phyloP scores from a whole-genome alignment of 2,329 filamentous ascomycete species.

The Dothidotthia symphoricarpi region DNA sequence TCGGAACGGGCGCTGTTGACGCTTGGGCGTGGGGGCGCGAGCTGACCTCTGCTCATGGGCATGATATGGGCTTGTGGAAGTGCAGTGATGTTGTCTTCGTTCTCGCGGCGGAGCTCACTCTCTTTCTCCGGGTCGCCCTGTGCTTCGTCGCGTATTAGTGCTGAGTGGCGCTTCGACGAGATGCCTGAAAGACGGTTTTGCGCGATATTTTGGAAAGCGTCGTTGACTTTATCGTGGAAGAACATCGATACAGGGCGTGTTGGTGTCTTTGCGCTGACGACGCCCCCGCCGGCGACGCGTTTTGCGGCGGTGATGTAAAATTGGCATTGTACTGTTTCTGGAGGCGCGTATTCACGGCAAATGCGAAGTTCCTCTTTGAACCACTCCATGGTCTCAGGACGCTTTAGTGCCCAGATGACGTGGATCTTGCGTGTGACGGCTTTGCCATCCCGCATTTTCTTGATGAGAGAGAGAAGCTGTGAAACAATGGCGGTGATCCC shows the following conservation, averaged over 20 bases:
- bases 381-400: conserved; percentile 94
- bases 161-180: conserved; percentile 66
- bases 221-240: conserved; percentile 84
- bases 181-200: conserved; percentile 59
- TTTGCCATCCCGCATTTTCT: conserved; percentile 91
- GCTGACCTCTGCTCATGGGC: conserved; percentile 40
- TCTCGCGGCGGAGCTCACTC: conserved; percentile 73
- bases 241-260: conserved; percentile 65
- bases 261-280: conserved; percentile 53
- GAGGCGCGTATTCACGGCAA: conserved; percentile 83
- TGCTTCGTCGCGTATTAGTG: conserved; percentile 77
- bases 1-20: conserved; percentile 20
- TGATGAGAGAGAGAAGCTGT: conserved; percentile 89
- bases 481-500: conserved; percentile 93
- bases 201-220: conserved; percentile 81
- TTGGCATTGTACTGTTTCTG: conserved; percentile 85
- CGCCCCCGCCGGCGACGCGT: conserved; percentile 49
- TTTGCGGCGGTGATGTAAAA: conserved; percentile 88
- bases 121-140: conserved; percentile 76
- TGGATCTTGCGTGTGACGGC: conserved; percentile 88
- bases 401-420: conserved; percentile 90
- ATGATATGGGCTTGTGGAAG: conserved; percentile 60
- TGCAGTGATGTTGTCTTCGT: conserved; percentile 80
- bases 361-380: conserved; percentile 93
- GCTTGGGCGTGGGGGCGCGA: conserved; percentile 38